Evolutionary conservation across 1,284 basidiomycete species (phyloP).

Genomic region (Ceratobasidium sp.): DNA sequence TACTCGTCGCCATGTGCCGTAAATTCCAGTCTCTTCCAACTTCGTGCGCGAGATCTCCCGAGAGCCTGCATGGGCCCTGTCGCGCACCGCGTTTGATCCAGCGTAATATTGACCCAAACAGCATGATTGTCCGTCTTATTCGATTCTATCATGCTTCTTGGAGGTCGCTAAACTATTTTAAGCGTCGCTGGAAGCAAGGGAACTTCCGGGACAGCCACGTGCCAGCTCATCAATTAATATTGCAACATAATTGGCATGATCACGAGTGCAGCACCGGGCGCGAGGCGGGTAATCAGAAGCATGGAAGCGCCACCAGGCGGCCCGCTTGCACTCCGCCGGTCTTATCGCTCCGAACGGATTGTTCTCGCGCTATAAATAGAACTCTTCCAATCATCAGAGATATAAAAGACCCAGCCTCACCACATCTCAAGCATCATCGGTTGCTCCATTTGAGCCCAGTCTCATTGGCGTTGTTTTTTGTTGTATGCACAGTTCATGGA

Average conservation of each 20-base stretch:
- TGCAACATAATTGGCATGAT: slow-evolving; percentile 5
- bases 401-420: too few species aligned
- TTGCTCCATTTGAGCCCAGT: too few species aligned
- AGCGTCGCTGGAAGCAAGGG: background rate
- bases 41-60: background rate
- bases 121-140: background rate
- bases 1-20: background rate
- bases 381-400: too few species aligned
- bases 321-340: slow-evolving; percentile 21
- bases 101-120: background rate
- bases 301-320: background rate
- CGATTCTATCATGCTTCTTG: background rate
- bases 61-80: background rate
- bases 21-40: background rate
- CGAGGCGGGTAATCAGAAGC: slow-evolving; percentile 5
- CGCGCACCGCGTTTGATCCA: background rate
- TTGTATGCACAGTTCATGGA: too few species aligned
- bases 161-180: background rate
- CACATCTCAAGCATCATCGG: too few species aligned
- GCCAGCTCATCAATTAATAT: background rate
- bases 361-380: too few species aligned
- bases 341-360: background rate
- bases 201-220: background rate
- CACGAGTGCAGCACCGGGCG: background rate
- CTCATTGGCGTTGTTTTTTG: too few species aligned